Evolutionary conservation across 805 yeast genomes (phyloP), one percentile per base, ranked within the genome.

Genomic region (Nakazawaea holstii): DNA sequence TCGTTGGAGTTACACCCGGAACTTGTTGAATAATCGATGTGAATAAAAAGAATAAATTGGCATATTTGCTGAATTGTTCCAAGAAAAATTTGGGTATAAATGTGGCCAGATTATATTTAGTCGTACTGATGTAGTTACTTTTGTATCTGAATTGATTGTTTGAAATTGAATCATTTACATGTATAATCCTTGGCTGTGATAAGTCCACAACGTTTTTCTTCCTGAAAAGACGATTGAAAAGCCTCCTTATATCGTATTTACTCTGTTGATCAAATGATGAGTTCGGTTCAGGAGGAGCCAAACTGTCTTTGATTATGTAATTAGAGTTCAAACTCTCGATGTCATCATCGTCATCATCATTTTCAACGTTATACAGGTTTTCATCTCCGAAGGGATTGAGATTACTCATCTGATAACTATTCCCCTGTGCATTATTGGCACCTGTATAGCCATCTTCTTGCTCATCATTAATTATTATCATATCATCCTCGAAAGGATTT

Each of bases 21-120:
- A 94, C 98, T 64, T 94, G 99, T 69, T 94, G 99, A 56, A 94
- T 92, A 35, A 79, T 74, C 1, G 97, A 86, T 0, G 99, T 94
- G 69, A 88, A 87, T 45, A 94, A 69, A 64, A 94, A 94, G 68
- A 94, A 94, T 64, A 94, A 70, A 61, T 94, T 94, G 9, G 99
- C 97, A 62, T 94, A 95, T 66, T 92, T 94, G 52, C 97, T 87
- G 66, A 94, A 95, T 66, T 94, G 99, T 69, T 94, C 99, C 58
- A 90, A 89, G 53, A 94, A 67, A 61, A 94, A 94, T 66, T 95
- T 95, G 20, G 99, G 99, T 42, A 94, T 53, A 58, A 94, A 94
- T 0, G 99, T 95, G 24, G 94, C 95, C 50, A 82, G 66, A 62
- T 94, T 95, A 70, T 95, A 94, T 63, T 94, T 94, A 10, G 99